Conservation (phyloP, 2,329 filamentous ascomycete genomes). For the Aspergillus brasiliensis region DNA sequence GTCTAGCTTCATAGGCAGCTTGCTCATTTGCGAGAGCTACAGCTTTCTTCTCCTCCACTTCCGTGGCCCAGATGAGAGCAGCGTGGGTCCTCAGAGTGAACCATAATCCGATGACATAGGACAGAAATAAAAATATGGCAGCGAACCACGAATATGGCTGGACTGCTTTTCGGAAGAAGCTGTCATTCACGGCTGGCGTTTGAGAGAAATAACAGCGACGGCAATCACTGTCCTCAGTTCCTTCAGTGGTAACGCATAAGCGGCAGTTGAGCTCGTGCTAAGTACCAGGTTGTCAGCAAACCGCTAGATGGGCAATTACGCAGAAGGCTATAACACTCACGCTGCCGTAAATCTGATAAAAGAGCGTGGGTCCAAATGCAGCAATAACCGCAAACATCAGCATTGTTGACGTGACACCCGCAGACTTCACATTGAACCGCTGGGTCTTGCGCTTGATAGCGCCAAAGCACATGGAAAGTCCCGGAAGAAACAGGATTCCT, state of each 20-base stretch:
- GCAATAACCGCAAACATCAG: conserved; percentile 93
- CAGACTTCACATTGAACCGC: conserved; percentile 94
- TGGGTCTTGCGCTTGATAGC: conserved; percentile 98
- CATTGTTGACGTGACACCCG: conserved; percentile 97
- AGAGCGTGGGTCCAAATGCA: conserved; percentile 91
- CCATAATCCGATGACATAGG: conserved; percentile 89
- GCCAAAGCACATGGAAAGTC: conserved; percentile 97
- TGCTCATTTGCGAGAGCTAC: conserved; percentile 31
- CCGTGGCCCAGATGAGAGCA: conserved; percentile 93
- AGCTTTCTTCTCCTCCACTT: conserved; percentile 74
- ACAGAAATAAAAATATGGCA: conserved; percentile 81
- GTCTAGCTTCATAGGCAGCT: conserved; percentile 37
- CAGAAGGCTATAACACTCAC: conserved; percentile 47
- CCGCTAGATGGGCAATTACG: not conserved
- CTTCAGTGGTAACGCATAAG: conserved; percentile 59
- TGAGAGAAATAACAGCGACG: conserved; percentile 94
- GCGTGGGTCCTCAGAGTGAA: conserved; percentile 96
- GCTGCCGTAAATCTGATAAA: conserved; percentile 98
- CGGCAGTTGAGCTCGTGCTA: conserved; percentile 88
- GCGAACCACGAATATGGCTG: conserved; percentile 91
- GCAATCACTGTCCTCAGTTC: conserved; percentile 64
- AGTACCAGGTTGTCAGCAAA: conserved; percentile 30
- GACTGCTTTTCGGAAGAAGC: conserved; percentile 88
- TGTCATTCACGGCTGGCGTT: conserved; percentile 76
- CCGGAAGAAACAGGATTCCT: conserved; percentile 90